These are phyloP conservation scores for Noccaea bulbosa DNA, from an alignment of 345 rosid genomes.

Conservation along the genomic window DNA sequence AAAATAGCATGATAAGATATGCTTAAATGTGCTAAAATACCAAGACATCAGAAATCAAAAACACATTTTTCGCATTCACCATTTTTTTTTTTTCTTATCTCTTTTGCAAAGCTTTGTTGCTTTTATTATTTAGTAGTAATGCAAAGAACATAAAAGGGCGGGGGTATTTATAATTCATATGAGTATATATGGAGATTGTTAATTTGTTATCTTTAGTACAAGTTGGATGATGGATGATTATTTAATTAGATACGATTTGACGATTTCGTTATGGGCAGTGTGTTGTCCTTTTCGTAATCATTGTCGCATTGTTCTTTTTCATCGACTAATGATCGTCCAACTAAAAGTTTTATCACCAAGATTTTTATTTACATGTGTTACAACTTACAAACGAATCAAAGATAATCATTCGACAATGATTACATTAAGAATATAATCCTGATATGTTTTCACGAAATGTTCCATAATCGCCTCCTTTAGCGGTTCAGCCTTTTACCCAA, in stretches of 20 bases:
- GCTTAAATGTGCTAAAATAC: too few species aligned
- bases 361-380: neutral
- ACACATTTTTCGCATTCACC: neutral
- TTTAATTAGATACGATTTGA: neutral
- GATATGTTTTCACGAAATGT: slow-evolving; percentile 5
- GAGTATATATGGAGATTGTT: neutral
- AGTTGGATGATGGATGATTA: neutral
- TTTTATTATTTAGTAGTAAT: neutral
- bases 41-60: slow-evolving; percentile 4
- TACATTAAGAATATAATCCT: neutral
- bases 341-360: neutral
- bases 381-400: slow-evolving; percentile 20
- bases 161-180: neutral
- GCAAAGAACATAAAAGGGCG: neutral
- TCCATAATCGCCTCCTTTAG: neutral
- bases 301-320: neutral
- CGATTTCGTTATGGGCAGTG: neutral
- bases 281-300: neutral
- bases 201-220: neutral
- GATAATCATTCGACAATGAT: neutral
- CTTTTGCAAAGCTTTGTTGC: neutral
- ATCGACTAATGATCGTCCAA: neutral
- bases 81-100: neutral
- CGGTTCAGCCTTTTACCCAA: neutral
- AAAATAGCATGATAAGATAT: too few species aligned